phyloP scores from a whole-genome alignment of 441 rosid species.

The Melastoma candidum region DNA sequence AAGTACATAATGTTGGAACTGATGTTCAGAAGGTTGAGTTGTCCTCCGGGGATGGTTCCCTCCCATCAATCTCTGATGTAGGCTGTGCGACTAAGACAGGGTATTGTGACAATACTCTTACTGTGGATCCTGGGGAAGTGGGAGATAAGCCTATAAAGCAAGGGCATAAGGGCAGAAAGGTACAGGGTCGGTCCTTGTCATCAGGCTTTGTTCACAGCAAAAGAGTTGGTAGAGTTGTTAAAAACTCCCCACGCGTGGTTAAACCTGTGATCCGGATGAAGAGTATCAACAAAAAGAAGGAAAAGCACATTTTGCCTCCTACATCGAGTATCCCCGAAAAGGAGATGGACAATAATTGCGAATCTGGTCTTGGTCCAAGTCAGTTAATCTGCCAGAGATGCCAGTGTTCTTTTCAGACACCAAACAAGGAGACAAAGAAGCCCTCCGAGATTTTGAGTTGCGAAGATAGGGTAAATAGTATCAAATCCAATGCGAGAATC shows the following conservation, averaged over 20 bases:
- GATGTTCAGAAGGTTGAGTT: too few relatives aligned
- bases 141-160: constrained; percentile 14
- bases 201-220: constrained; percentile 33
- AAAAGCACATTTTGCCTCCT: constrained; percentile 35
- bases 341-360: constrained; percentile 2
- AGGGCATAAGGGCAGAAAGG: constrained; percentile 32
- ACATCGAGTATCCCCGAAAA: constrained; percentile 16
- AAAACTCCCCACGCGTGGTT: constrained; percentile 43
- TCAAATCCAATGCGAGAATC: constrained; percentile 19
- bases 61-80: too few relatives aligned
- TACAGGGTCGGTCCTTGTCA: constrained; percentile 24
- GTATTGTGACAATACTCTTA: too few relatives aligned
- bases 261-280: constrained; percentile 55
- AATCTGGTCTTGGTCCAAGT: constrained; percentile 23
- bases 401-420: constrained; percentile 50
- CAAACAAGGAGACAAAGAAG: constrained; percentile 23
- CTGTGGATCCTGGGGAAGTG: too few relatives aligned
- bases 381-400: constrained; percentile 80
- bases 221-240: constrained; percentile 40
- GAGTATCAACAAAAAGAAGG: constrained; percentile 53
- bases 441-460: constrained; percentile 19
- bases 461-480: constrained; percentile 29
- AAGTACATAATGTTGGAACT: too few relatives aligned
- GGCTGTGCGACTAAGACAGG: too few relatives aligned
- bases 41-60: too few relatives aligned